Evolutionary conservation across 169 alveolate species (phyloP).

Genomic region (Plasmodium gonderi): DNA sequence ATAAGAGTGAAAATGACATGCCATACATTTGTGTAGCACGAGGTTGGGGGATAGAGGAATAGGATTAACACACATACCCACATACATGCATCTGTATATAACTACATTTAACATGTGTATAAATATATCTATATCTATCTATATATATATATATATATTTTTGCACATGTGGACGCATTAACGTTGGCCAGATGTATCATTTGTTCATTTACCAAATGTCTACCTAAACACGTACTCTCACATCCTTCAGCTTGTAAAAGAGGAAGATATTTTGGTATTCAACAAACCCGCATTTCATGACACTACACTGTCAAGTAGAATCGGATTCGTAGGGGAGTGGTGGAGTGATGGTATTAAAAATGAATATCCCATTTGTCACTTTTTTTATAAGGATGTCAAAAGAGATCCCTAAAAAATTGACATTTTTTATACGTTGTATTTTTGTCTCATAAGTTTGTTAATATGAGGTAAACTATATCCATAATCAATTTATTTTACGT

Average conservation of each 20-base stretch:
- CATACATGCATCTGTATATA: too few species aligned
- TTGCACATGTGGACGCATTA: neutral
- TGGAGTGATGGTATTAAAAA: slow-evolving; percentile 67
- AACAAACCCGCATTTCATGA: slow-evolving; percentile 64
- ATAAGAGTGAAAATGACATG: neutral
- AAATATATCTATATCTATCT: neutral
- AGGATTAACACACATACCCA: too few species aligned
- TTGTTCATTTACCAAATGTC: too few species aligned
- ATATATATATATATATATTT: neutral
- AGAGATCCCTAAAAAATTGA: neutral
- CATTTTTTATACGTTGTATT: too few species aligned
- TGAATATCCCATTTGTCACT: neutral
- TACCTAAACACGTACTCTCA: neutral
- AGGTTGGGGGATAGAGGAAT: too few species aligned
- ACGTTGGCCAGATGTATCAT: neutral
- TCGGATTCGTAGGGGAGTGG: slow-evolving; percentile 74
- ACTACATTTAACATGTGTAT: neutral
- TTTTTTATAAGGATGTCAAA: neutral
- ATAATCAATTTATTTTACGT: neutral
- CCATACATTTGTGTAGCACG: neutral
- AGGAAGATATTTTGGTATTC: slow-evolving; percentile 34
- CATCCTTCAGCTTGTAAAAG: slow-evolving; percentile 20
- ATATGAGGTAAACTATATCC: too few species aligned
- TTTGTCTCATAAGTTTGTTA: too few species aligned
- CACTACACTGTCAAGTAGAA: slow-evolving; percentile 32